These are phyloP conservation scores for Beauveria brongniartii DNA, from an alignment of 2,329 filamentous ascomycete species.

Conservation along the genomic window DNA sequence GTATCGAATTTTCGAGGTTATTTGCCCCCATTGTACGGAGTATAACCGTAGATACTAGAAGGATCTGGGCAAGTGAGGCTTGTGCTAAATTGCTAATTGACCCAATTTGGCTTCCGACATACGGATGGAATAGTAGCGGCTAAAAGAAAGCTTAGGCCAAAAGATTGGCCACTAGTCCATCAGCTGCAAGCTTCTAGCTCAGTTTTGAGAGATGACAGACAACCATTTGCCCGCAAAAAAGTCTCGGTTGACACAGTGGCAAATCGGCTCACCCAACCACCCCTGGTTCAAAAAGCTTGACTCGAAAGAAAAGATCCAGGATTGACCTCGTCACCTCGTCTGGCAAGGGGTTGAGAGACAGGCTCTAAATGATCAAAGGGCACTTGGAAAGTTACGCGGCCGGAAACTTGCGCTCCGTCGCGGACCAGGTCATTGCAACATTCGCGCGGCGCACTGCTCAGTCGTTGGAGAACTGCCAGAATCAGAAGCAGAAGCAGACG, in stretches of 20 bases:
- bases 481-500: not conserved
- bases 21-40: too few relatives aligned
- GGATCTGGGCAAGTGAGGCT: not conserved
- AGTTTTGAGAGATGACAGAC: not conserved
- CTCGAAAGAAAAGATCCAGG: not conserved
- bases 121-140: not conserved
- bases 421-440: too few relatives aligned
- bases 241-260: conserved; percentile 1
- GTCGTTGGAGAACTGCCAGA: not conserved
- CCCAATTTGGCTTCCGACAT: not conserved
- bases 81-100: not conserved
- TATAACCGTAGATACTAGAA: not conserved
- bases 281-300: not conserved
- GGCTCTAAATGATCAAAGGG: not conserved
- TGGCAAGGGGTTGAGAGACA: not conserved
- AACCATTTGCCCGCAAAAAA: not conserved
- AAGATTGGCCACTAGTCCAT: not conserved
- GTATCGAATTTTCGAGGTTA: too few relatives aligned
- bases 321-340: not conserved
- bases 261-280: not conserved
- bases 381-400: not conserved
- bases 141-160: not conserved
- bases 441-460: not conserved
- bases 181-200: not conserved
- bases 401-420: not conserved